A percentile compares a stretch with the other conserved stretches of the same genome.
phyloP scores from a whole-genome alignment of 2,329 filamentous ascomycete genomes.

The Annulohypoxylon truncatum region DNA sequence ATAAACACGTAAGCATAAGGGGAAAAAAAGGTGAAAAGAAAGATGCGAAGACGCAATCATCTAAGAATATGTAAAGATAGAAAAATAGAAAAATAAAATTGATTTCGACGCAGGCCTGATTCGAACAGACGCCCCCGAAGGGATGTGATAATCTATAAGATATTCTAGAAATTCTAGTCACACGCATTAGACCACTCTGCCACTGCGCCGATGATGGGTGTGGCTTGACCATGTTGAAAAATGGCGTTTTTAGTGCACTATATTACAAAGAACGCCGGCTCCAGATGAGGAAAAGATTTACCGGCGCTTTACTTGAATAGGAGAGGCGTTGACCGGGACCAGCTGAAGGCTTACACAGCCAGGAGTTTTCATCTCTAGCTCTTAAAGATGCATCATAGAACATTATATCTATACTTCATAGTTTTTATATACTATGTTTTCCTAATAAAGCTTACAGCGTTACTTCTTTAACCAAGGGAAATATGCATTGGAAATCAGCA shows the following conservation, averaged over 20 bases:
- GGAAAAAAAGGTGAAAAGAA: neutral
- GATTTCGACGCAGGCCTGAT: slow-evolving; percentile 14
- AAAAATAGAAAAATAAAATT: neutral
- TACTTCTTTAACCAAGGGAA: no score
- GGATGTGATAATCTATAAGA: neutral
- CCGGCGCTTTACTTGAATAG: neutral
- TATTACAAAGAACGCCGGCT: neutral
- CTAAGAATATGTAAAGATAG: neutral
- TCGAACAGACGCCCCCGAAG: slow-evolving; percentile 20
- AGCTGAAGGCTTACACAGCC: neutral
- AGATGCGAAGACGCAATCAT: no score
- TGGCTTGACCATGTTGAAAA: neutral
- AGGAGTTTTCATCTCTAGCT: no score
- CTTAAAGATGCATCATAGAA: no score
- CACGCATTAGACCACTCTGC: slow-evolving; percentile 17
- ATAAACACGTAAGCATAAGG: no score
- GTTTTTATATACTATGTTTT: no score
- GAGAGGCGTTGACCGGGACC: neutral
- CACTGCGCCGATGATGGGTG: neutral
- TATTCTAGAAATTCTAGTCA: slow-evolving; percentile 7
- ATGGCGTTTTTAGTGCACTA: neutral
- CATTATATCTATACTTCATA: no score
- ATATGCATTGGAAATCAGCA: no score
- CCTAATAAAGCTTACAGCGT: no score
- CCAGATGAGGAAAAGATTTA: neutral